phyloP scores from a whole-genome alignment of 2,329 filamentous ascomycete species.

The Trichophyton rubrum region DNA sequence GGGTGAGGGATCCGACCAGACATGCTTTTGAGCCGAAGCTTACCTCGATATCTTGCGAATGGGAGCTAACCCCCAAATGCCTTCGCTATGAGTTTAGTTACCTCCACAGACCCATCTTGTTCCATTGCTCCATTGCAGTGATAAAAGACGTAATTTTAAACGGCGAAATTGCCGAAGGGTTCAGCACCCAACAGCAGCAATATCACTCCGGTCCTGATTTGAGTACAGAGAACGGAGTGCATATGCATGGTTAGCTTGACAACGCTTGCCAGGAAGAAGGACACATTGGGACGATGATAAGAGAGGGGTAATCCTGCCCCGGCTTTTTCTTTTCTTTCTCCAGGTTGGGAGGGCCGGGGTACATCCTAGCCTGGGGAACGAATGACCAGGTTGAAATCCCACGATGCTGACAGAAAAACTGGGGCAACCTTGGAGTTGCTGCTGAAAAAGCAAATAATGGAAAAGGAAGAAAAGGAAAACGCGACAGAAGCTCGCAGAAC shows the following conservation, averaged over 20 bases:
- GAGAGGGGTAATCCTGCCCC: constrained; percentile 3
- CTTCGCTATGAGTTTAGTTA: neutral
- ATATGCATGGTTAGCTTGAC: neutral
- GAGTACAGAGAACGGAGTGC: neutral
- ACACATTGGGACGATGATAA: neutral
- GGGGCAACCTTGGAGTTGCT: constrained; percentile 2
- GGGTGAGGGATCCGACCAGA: neutral
- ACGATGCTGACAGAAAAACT: constrained; percentile 1
- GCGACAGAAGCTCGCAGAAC: neutral
- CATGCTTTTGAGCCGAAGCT: constrained; percentile 1
- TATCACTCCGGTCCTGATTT: neutral
- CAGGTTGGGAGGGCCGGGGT: neutral
- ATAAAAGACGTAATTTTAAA: neutral
- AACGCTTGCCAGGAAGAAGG: neutral
- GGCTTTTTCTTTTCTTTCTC: constrained; percentile 2
- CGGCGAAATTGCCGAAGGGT: neutral
- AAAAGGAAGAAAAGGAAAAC: neutral
- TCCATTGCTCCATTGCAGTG: neutral
- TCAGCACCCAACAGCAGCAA: neutral
- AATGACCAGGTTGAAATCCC: constrained; percentile 3
- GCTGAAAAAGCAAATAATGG: neutral
- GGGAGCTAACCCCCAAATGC: neutral
- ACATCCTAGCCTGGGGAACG: constrained; percentile 4
- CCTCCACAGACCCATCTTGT: neutral
- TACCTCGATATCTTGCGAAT: neutral